Evolutionary conservation across 208 protist species (phyloP), one percentile per base, ranked within the genome.

Genomic region (Trypanosomatidae sp.): DNA sequence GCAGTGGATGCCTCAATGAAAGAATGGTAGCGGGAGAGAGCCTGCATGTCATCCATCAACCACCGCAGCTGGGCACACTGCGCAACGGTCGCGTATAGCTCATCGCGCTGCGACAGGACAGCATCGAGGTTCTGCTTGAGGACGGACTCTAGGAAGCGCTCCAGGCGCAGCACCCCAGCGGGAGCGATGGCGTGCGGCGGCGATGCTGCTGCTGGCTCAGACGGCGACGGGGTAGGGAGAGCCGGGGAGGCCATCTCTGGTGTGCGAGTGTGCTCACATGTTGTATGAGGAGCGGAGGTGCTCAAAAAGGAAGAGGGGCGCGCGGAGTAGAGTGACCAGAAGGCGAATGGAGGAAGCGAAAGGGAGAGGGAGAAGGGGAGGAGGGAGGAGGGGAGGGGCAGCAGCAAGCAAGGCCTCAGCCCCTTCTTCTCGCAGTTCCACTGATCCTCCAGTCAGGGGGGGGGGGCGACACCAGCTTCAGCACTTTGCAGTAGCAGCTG

Each of bases 41-140:
- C 76, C 33, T 74, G 75, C 85, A 95, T 93, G 59, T 95, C 91
- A 25, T 84, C 69, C 66, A 93, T 84, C 44, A 94, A 67, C 59
- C 83, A 76, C 9, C 83, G 77, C 53, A 93, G 79, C 76, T 96
- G 91, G 13, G 69, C 71, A 67, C 91, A 96, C 69, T 91, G 81
- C 8, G 89, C 85, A 17, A 84, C 84, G 56, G 83, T 82, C 44
- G 79, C 77, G 74, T 83, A 75, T 2, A 89, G 72, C 30, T 58
- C 74, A 62, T 96, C 89, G 46, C 91, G 80, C 66, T 91, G 59
- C 22, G 60, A 50, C 43, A 93, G 78, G n/a, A 85, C 79, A 49
- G 77, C 72, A 52, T 85, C 65, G 25, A 96, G 73, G 33, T 74
- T 80, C 33, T 78, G 71, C 44, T 89, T 84, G 1, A 95, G 76